Evolutionary conservation across 148 eudicot species (phyloP), one percentile per base, ranked within the genome.

Genomic region (Suaeda aralocaspica): DNA sequence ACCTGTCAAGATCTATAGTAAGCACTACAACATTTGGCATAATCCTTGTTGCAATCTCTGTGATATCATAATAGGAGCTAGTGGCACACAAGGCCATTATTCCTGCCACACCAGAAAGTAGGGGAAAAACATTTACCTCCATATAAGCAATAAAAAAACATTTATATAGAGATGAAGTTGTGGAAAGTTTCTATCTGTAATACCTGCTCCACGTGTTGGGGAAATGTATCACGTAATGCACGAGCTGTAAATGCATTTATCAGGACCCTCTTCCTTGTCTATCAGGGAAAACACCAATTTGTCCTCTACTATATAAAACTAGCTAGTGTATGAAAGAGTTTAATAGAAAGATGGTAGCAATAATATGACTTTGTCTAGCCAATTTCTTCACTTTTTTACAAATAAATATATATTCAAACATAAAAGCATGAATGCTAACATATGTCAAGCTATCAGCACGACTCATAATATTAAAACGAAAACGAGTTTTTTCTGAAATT

Each of bases 151-250:
- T 1, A 61, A 39, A 55, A 62, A 49, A 68, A 34, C 53, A 61
- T 30, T 72, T 18, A 67, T 56, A 22, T 30, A 64, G 31, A 67
- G 21, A 60, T 34, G 19, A 26, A 63, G 31, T 39, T 29, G 45
- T 21, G 56, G 14, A 64, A 64, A 72, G 19, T 1, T 46, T 25
- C n/a, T 15, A 29, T 65, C 31, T 25, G 18, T 6, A 9, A 64
- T 79, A 93, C 98, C 98, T 80, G 98, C 98, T 79, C 95, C 96
- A 64, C 98, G 79, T 62, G 95, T 96, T 59, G 98, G 95, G 98
- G 85, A 61, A 93, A 93, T 14, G 92, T 87, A 85, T 93, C 98
- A 72, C 96, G 96, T 71, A 93, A 82, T 78, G 98, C 98, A 77
- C 98, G 95, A 71, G 78, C 96, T 49, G 98, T 88, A 53, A 93